Evolutionary conservation across 768 basidiomycete species (phyloP).

Genomic region (Pleurotus djamor): DNA sequence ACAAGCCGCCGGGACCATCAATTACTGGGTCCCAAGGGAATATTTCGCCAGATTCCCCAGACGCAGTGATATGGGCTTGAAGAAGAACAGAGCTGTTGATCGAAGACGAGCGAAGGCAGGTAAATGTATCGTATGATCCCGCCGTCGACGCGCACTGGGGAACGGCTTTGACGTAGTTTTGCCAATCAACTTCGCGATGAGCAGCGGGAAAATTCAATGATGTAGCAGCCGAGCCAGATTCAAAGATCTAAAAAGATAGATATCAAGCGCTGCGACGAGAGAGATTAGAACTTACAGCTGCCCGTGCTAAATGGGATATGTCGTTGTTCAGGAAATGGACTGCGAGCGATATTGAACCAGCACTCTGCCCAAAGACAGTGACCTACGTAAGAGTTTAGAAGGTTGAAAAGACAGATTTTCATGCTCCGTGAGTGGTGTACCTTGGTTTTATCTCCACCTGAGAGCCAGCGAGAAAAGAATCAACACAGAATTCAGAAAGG

Average conservation of each 20-base stretch:
- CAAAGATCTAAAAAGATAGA: constrained; percentile 30
- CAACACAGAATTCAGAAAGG: neutral
- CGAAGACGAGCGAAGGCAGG: constrained; percentile 24
- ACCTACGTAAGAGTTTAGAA: constrained; percentile 23
- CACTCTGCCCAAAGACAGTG: constrained; percentile 45
- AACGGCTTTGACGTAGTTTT: constrained; percentile 26
- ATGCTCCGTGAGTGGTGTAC: constrained; percentile 13
- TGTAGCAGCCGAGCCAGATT: constrained; percentile 37
- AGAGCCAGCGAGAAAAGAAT: neutral
- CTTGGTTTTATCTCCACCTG: constrained; percentile 39
- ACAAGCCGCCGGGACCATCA: constrained; percentile 36
- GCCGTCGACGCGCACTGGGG: constrained; percentile 19
- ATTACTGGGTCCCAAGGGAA: constrained; percentile 36
- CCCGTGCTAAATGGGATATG: constrained; percentile 23
- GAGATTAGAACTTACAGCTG: constrained; percentile 25
- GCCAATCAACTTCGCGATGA: constrained; percentile 22
- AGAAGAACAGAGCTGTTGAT: constrained; percentile 21
- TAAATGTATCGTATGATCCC: constrained; percentile 26
- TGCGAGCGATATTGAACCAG: constrained; percentile 41
- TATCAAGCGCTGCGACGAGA: neutral
- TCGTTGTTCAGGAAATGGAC: constrained; percentile 31
- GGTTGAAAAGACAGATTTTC: neutral
- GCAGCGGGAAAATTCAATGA: constrained; percentile 24
- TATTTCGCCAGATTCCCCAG: constrained; percentile 16
- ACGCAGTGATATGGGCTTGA: constrained; percentile 19